These are phyloP conservation scores for Penicillium occitanis DNA, from an alignment of 2,329 filamentous ascomycete species.

Conservation along the genomic window DNA sequence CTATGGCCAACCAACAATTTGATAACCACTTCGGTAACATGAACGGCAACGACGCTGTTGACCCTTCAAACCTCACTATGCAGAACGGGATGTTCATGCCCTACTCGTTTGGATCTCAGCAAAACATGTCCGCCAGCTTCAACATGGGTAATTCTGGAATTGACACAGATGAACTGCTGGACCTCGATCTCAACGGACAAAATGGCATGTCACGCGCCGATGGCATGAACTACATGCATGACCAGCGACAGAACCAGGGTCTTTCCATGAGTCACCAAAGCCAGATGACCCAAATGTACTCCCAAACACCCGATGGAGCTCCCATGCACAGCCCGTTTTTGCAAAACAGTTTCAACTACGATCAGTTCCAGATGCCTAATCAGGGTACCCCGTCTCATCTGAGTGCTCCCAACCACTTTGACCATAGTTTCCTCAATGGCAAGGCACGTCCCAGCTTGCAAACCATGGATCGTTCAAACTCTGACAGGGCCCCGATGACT, in stretches of 20 bases:
- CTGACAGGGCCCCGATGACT: slow-evolving; percentile 77
- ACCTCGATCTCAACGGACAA: slow-evolving; percentile 52
- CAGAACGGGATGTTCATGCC: slow-evolving; percentile 53
- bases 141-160: slow-evolving; percentile 76
- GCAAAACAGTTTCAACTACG: slow-evolving; percentile 70
- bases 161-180: slow-evolving; percentile 83
- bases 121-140: slow-evolving; percentile 69
- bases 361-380: slow-evolving; percentile 69
- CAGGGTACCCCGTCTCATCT: slow-evolving; percentile 38
- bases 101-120: slow-evolving; percentile 61
- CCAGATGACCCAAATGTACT: slow-evolving; percentile 73
- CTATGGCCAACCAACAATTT: slow-evolving; percentile 53
- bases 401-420: slow-evolving; percentile 45
- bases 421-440: slow-evolving; percentile 58
- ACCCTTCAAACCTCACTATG: slow-evolving; percentile 83
- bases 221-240: slow-evolving; percentile 41
- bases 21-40: slow-evolving; percentile 50
- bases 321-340: slow-evolving; percentile 90
- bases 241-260: slow-evolving; percentile 56
- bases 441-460: slow-evolving; percentile 63
- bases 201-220: slow-evolving; percentile 38
- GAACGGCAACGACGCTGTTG: slow-evolving; percentile 62
- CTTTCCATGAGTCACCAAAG: slow-evolving; percentile 64
- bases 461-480: slow-evolving; percentile 69
- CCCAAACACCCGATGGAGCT: slow-evolving; percentile 85